Base-by-base conservation (phyloP, 805 yeast genomes). In the Clavispora santaluciae region DNA sequence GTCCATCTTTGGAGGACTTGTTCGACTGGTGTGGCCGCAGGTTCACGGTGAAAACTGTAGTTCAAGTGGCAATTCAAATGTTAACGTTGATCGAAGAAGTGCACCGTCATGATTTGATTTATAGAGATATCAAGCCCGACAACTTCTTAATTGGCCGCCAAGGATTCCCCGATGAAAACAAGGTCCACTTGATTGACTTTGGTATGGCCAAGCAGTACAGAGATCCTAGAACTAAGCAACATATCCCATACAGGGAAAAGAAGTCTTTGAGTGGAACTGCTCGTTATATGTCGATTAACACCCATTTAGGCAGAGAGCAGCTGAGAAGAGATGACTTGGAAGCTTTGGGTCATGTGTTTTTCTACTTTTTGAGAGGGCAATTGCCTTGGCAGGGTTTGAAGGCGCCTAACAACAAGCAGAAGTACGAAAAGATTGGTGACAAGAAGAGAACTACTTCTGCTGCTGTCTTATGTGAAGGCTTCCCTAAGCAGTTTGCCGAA, bases 361-460 rank as follows among this genome's bases (percentile, higher is more conserved):
- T 91, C 54, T 91, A 91, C 67, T 93, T 91, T 61, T 85, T 95
- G 64, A 80, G 95, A 43, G 98, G 99, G 33, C 85, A 95, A 13
- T 78, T 91, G 56, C 99, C 99, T 40, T 91, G 99, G 99, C 99
- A 91, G 68, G 99, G 99, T 4, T 76, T 91, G 57, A 89, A 89
- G 66, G 99, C 98, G 29, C 93, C 91, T 20, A 88, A 96, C 12
- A 91, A 91, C 70, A 86, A 95, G 69, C 97, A 91, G 64, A 91
- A 93, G 67, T 91, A 91, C 66, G 97, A 91, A 68, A 78, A 96
- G 47, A 93, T 91, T 55, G 82, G 91, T 81, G 97, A 91, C 62
- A 87, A 86, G 72, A 91, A 91, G 65, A 80, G 90, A 79, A 80
- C 95, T 37, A 87, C 95, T 6, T 83, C 95, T 20, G 78, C 90